Evolutionary conservation across 1,139 yeast species (phyloP).

Genomic region (Taiozyma sp.): DNA sequence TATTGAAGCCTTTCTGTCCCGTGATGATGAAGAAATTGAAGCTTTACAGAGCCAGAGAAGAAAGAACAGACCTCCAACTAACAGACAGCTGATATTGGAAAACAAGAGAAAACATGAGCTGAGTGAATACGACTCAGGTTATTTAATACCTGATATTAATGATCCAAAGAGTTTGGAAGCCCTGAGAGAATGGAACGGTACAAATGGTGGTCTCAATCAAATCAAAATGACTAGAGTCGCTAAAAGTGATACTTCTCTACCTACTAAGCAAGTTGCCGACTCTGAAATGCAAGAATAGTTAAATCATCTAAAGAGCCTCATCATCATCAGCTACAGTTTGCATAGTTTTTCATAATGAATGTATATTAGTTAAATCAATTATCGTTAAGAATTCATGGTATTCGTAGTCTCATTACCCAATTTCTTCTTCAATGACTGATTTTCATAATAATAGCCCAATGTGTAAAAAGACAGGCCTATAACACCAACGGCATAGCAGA

Average conservation of each 20-base stretch:
- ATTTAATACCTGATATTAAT: conserved; percentile 66
- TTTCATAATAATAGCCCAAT: conserved; percentile 14
- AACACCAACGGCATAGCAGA: background rate
- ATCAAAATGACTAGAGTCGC: conserved; percentile 39
- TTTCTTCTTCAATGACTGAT: conserved; percentile 14
- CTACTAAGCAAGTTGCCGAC: conserved; percentile 6
- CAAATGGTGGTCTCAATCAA: conserved; percentile 71
- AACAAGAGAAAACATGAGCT: conserved; percentile 56
- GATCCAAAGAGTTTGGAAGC: conserved; percentile 54
- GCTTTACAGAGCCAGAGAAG: conserved; percentile 58
- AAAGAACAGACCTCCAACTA: conserved; percentile 82
- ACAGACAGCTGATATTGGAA: conserved; percentile 64
- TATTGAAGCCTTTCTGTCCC: conserved; percentile 56
- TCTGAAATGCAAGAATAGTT: conserved; percentile 11
- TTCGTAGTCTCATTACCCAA: background rate
- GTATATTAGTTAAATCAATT: background rate
- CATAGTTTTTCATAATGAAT: background rate
- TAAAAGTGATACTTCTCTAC: conserved; percentile 16
- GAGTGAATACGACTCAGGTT: conserved; percentile 65
- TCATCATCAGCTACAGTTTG: background rate
- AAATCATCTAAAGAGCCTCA: background rate
- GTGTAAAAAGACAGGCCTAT: conserved; percentile 6
- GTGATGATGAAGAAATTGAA: conserved; percentile 71
- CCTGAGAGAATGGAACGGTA: conserved; percentile 75
- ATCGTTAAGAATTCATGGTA: background rate